phyloP scores from a whole-genome alignment of 371 early-diverging fungal genomes.

The Capillidium rhysosporum region DNA sequence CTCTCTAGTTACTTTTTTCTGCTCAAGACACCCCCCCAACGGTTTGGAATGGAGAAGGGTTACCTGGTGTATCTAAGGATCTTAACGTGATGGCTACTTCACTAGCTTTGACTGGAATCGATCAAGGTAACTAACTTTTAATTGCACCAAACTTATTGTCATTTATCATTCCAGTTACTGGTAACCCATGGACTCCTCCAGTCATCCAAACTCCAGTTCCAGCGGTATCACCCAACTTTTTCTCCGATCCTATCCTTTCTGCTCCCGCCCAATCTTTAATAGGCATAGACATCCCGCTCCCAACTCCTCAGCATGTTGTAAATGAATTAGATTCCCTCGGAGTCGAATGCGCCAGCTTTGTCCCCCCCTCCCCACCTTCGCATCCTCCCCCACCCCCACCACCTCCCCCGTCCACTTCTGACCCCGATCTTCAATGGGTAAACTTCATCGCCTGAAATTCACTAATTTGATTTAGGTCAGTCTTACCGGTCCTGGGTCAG shows the following conservation, averaged over 20 bases:
- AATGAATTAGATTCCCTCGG: constrained; percentile 36
- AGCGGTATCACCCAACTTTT: constrained; percentile 55
- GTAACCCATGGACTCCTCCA: background rate
- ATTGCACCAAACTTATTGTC: no score
- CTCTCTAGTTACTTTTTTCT: no score
- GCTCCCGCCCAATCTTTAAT: constrained; percentile 52
- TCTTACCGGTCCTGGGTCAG: background rate
- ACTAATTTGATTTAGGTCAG: background rate
- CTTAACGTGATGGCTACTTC: no score
- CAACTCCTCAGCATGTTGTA: constrained; percentile 77
- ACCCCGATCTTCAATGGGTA: background rate
- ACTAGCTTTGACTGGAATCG: no score
- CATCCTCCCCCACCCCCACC: constrained; percentile 4
- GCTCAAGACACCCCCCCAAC: no score
- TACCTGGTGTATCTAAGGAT: no score
- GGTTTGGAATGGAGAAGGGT: no score
- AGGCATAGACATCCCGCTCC: constrained; percentile 75
- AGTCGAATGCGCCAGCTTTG: constrained; percentile 11
- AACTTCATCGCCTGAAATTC: background rate
- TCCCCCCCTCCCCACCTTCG: background rate
- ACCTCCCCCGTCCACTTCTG: constrained; percentile 1
- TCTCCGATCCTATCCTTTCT: constrained; percentile 44
- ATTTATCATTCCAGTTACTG: no score
- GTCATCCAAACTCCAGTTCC: constrained; percentile 18
- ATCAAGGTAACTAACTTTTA: no score